Conservation (phyloP, 2,329 filamentous ascomycete genomes). For the Knoxdaviesia capensis region DNA sequence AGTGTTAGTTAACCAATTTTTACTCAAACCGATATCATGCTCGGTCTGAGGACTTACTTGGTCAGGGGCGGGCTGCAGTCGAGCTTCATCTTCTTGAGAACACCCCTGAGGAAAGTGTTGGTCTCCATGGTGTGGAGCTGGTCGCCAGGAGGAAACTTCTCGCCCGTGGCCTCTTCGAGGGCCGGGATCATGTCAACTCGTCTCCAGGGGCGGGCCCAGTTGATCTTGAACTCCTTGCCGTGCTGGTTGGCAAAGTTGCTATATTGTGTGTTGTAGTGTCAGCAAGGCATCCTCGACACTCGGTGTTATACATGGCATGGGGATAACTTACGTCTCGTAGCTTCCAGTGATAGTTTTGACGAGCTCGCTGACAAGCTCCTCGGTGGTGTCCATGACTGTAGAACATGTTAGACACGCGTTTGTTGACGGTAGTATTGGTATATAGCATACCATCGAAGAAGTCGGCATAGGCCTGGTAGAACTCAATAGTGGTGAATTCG, state of each 20-base stretch:
- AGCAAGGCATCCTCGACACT: no score
- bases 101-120: conserved; percentile 63
- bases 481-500: conserved; percentile 94
- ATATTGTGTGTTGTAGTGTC: no score
- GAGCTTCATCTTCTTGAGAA: conserved; percentile 78
- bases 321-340: conserved; percentile 39
- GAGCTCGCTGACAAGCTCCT: conserved; percentile 76
- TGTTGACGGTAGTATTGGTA: not conserved
- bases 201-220: conserved; percentile 92
- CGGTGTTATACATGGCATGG: no score
- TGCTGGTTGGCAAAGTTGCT: conserved; percentile 60
- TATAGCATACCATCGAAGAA: conserved; percentile 51
- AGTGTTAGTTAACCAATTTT: no score
- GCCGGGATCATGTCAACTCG: conserved; percentile 82
- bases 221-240: conserved; percentile 74
- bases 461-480: conserved; percentile 88
- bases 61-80: conserved; percentile 82
- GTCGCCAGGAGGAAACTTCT: conserved; percentile 82
- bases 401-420: conserved; percentile 9
- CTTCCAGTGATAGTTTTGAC: conserved; percentile 78
- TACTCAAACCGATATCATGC: no score
- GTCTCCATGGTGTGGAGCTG: conserved; percentile 80
- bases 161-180: conserved; percentile 71
- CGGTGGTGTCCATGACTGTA: conserved; percentile 59
- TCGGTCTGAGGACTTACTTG: conserved; percentile 22